Evolutionary conservation across 306 rosid species (phyloP).

Genomic region (Myrica gale): DNA sequence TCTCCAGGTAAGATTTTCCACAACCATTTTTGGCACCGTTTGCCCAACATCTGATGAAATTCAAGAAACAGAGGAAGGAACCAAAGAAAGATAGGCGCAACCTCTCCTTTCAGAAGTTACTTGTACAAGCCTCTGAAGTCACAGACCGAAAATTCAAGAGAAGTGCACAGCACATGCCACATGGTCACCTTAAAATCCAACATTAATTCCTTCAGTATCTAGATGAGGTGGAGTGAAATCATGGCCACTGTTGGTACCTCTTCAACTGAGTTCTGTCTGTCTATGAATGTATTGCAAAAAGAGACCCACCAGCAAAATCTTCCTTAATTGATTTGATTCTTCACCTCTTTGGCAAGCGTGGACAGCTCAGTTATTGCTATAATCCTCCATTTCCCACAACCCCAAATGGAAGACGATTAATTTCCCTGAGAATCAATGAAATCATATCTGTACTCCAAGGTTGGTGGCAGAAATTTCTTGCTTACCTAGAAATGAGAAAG

Average conservation of each 20-base stretch:
- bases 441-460: not conserved
- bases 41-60: not conserved
- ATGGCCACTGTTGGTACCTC: conserved; percentile 10
- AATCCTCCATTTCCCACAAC: conserved; percentile 5
- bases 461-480: not conserved
- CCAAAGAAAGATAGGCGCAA: not conserved
- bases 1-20: not conserved
- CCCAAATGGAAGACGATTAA: conserved; percentile 1
- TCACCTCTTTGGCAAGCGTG: conserved; percentile 13
- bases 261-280: conserved; percentile 20
- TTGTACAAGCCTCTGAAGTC: not conserved
- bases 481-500: not conserved
- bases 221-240: conserved; percentile 20
- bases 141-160: not conserved
- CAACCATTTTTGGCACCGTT: conserved; percentile 1
- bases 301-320: conserved; percentile 32
- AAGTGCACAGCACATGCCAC: not conserved
- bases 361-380: conserved; percentile 21
- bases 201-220: conserved; percentile 17
- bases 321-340: conserved; percentile 22
- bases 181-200: conserved; percentile 4
- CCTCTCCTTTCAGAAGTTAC: not conserved
- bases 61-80: not conserved
- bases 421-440: not conserved
- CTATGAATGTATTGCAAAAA: conserved; percentile 21